phyloP scores from a whole-genome alignment of 345 rosid genomes.

The Rhodomyrtus tomentosa region DNA sequence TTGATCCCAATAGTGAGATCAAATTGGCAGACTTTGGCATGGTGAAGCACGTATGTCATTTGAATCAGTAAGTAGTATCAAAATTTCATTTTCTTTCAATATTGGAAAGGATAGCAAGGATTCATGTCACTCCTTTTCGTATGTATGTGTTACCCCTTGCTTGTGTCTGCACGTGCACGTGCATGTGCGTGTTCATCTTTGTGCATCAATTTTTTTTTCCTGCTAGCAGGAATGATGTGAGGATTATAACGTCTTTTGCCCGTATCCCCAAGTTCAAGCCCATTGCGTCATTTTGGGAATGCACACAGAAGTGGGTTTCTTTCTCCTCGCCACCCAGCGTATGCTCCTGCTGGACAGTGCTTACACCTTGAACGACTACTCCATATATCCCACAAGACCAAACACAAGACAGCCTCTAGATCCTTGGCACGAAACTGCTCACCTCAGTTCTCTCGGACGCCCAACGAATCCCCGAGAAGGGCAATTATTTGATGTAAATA shows the following conservation, averaged over 20 bases:
- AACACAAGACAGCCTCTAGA: neutral
- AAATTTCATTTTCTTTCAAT: neutral
- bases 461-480: slow-evolving; percentile 5
- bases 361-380: slow-evolving; percentile 40
- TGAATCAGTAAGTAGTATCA: neutral
- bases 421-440: neutral
- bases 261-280: slow-evolving; percentile 89
- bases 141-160: no score
- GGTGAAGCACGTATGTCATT: slow-evolving; percentile 78
- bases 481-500: neutral
- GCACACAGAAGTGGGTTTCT: slow-evolving; percentile 55
- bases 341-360: slow-evolving; percentile 32
- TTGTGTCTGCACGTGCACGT: neutral
- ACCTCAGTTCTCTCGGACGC: neutral
- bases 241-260: slow-evolving; percentile 74
- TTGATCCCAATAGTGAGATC: slow-evolving; percentile 89
- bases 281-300: slow-evolving; percentile 51
- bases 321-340: slow-evolving; percentile 79
- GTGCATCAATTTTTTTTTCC: neutral
- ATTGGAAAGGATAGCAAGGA: neutral
- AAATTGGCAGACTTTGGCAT: slow-evolving; percentile 96
- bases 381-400: slow-evolving; percentile 23
- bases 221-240: slow-evolving; percentile 49
- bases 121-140: neutral
- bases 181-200: neutral